A percentile compares a stretch with the other conserved stretches of the same genome.
These are phyloP conservation scores for Juglanconis oblonga DNA, from an alignment of 2,329 filamentous ascomycete genomes.

Conservation along the genomic window DNA sequence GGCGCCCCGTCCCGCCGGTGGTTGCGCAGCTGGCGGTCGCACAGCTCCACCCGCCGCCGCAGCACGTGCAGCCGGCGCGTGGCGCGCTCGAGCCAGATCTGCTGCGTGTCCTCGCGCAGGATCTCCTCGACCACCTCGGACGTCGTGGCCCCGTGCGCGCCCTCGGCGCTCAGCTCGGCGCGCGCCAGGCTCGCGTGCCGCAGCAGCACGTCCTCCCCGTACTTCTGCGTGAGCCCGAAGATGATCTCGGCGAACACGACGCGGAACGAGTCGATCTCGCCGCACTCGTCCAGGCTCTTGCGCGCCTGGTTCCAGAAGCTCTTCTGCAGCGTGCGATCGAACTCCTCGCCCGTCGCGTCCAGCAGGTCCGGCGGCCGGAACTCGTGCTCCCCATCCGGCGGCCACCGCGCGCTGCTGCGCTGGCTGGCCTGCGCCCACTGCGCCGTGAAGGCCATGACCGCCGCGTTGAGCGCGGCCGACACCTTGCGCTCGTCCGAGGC, in stretches of 20 bases:
- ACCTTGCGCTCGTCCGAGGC: slow-evolving; percentile 40
- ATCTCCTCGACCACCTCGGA: slow-evolving; percentile 14
- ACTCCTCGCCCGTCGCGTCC: slow-evolving; percentile 26
- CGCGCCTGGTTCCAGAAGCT: slow-evolving; percentile 37
- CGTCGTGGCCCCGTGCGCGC: neutral
- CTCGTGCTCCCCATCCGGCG: neutral
- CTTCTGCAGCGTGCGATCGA: slow-evolving; percentile 35
- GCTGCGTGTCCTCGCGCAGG: slow-evolving; percentile 11
- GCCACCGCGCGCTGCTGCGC: slow-evolving; percentile 21
- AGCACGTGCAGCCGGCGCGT: slow-evolving; percentile 12
- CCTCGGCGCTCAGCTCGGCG: slow-evolving; percentile 2
- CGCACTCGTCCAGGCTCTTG: slow-evolving; percentile 32
- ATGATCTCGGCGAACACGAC: slow-evolving; percentile 37
- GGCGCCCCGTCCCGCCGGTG: neutral
- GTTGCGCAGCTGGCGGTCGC: neutral
- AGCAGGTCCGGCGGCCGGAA: neutral
- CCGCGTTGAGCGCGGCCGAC: slow-evolving; percentile 43
- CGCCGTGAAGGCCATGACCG: slow-evolving; percentile 51
- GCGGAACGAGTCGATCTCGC: slow-evolving; percentile 34
- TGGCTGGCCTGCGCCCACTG: slow-evolving; percentile 44
- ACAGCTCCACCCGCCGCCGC: slow-evolving; percentile 9
- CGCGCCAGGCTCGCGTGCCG: neutral
- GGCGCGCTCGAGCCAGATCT: slow-evolving; percentile 14
- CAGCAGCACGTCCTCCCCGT: neutral
- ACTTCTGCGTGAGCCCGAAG: slow-evolving; percentile 35